These are phyloP conservation scores for Fraxinus ornus DNA, from an alignment of 305 asterid genomes.

Conservation along the genomic window DNA sequence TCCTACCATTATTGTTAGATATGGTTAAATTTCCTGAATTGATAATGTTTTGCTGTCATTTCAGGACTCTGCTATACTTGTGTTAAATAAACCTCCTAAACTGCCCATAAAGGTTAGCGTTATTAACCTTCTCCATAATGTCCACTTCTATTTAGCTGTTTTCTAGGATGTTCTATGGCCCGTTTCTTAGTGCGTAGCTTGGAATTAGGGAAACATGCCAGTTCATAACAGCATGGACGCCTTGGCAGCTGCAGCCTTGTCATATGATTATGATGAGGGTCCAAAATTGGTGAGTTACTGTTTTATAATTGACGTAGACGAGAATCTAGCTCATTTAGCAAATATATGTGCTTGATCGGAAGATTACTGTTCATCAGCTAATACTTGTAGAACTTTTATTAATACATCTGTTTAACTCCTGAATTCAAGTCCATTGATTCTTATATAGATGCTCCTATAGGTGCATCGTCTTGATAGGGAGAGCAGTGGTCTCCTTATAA, in stretches of 20 bases:
- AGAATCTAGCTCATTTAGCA: neutral
- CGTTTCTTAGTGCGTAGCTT: slow-evolving; percentile 10
- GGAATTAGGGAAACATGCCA: slow-evolving; percentile 63
- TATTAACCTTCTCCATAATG: slow-evolving; percentile 1
- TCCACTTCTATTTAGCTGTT: neutral
- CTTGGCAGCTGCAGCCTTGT: slow-evolving; percentile 92
- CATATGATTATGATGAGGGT: slow-evolving; percentile 78
- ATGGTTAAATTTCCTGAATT: neutral
- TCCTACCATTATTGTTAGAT: neutral
- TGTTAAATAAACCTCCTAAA: slow-evolving; percentile 88
- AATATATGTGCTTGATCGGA: neutral
- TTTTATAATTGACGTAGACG: neutral
- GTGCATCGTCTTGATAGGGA: slow-evolving; percentile 95
- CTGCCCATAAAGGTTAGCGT: slow-evolving; percentile 80
- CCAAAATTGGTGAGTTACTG: slow-evolving; percentile 74
- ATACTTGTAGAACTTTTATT: slow-evolving; percentile 1
- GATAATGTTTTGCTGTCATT: slow-evolving; percentile 13
- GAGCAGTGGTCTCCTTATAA: slow-evolving; percentile 82
- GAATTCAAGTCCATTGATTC: slow-evolving; percentile 1
- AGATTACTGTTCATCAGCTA: neutral
- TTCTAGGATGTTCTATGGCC: slow-evolving; percentile 6
- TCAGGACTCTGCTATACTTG: slow-evolving; percentile 85
- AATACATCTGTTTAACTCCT: neutral
- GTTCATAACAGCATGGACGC: slow-evolving; percentile 98
- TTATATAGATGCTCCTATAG: slow-evolving; percentile 31